Base-by-base conservation (phyloP, 2,329 filamentous ascomycete genomes). In the Coniella vitis region DNA sequence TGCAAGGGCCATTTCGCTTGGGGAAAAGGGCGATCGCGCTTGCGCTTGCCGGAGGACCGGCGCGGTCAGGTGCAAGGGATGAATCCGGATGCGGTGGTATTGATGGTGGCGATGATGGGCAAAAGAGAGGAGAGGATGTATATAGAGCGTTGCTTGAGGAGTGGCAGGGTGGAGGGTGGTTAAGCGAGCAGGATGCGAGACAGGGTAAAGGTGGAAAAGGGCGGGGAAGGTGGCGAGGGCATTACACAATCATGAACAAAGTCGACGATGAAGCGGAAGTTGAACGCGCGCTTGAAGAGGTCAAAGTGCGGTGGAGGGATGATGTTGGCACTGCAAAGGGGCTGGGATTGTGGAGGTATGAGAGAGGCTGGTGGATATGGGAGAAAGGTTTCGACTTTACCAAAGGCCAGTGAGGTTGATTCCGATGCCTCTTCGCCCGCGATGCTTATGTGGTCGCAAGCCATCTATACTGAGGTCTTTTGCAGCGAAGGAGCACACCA, bases 231-330 rank as follows among this genome's bases (percentile, higher is more conserved):
- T 49, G 50, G 47, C 19, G 42, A 34, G 47, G 42, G 2, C 50
- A 52, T 17, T 47, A 45, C 22, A 52, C 50, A 8, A 48, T 46
- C 10, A 48, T 45, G 50, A 49, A 52, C 35, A 49, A 52, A 38
- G 38, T 45, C 4, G 43, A 38, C 12, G 47, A 46, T 17, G 42
- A 42, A 7, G 17, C 1, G 2, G 47, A 37, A 10, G 42, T 52
- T n/a, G 46, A 42, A 14, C 42, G 22, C 12, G 42, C 42, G 17
- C 10, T 52, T 32, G 29, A n/a, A 1, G 35, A 47, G 12, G 47
- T 50, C 14, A 21, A 21, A 29, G 2, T 7, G 8, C 13, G 7
- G 1, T 49, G 40, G 34, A 25, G 25, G 14, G 50, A 44, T 9
- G 50, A 48, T 16, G 41, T 49, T 16, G 50, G 50, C 7, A 3